Evolutionary conservation across 352 stramenopile genomes (phyloP).

Genomic region (Globisporangium orthogonon): DNA sequence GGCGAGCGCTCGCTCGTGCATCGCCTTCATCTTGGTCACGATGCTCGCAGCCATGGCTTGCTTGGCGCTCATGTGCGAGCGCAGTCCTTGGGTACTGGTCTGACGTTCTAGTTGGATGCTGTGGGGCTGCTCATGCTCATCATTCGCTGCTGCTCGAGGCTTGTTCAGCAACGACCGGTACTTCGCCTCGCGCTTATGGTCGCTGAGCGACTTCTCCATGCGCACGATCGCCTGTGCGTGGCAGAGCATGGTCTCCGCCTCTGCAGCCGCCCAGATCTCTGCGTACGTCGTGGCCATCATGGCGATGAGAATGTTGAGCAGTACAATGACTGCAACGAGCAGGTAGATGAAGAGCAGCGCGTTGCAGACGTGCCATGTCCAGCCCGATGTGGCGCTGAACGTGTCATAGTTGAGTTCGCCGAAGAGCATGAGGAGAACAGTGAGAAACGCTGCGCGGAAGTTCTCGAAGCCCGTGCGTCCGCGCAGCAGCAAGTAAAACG

Average conservation of each 20-base stretch:
- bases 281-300: slow-evolving; percentile 30
- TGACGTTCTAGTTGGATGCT: slow-evolving; percentile 6
- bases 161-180: slow-evolving; percentile 5
- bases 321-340: slow-evolving; percentile 18
- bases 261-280: slow-evolving; percentile 14
- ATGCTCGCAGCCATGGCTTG: slow-evolving; percentile 11
- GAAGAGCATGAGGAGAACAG: slow-evolving; percentile 71
- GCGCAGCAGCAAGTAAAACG: slow-evolving; percentile 66
- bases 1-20: slow-evolving; percentile 6
- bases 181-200: neutral
- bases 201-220: slow-evolving; percentile 14
- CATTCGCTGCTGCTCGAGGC: neutral
- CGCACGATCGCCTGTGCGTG: slow-evolving; percentile 17
- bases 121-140: neutral
- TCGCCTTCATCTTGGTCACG: slow-evolving; percentile 12
- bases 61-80: slow-evolving; percentile 3
- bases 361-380: slow-evolving; percentile 13
- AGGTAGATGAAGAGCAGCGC: slow-evolving; percentile 16
- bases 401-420: slow-evolving; percentile 32
- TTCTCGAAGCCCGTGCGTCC: slow-evolving; percentile 46
- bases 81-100: slow-evolving; percentile 3
- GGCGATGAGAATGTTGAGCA: slow-evolving; percentile 35
- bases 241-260: slow-evolving; percentile 11
- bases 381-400: slow-evolving; percentile 5
- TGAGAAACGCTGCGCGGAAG: slow-evolving; percentile 55